phyloP scores from a whole-genome alignment of 2,329 filamentous ascomycete species.

The Fusarium sp. region DNA sequence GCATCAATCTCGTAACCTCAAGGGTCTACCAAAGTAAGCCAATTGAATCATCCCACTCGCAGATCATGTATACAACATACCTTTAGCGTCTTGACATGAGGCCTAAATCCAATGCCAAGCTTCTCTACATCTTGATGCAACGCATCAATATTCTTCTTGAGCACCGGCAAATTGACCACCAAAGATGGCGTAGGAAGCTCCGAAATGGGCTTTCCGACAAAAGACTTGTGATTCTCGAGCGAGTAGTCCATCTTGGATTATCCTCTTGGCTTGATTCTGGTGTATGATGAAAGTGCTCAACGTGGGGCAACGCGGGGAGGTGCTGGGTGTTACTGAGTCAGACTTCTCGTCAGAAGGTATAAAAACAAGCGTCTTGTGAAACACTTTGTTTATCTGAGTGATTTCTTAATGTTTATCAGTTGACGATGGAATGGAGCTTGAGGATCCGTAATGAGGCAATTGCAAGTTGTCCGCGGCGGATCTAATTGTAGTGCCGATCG shows the following conservation, averaged over 20 bases:
- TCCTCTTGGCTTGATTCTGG: neutral
- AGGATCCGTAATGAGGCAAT: neutral
- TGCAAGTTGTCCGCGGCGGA: neutral
- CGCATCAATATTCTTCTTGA: conserved; percentile 52
- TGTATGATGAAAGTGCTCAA: conserved; percentile 6
- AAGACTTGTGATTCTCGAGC: conserved; percentile 48
- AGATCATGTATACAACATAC: conserved; percentile 27
- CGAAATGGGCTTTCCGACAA: conserved; percentile 49
- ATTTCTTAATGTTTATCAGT: neutral
- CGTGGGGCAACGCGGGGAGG: conserved; percentile 7
- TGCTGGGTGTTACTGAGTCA: neutral
- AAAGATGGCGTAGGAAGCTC: conserved; percentile 55
- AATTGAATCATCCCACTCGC: neutral
- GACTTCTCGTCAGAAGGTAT: neutral
- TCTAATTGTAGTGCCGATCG: conserved; percentile 5
- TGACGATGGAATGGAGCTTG: neutral
- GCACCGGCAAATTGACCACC: conserved; percentile 51
- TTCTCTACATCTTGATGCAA: conserved; percentile 54
- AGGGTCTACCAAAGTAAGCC: conserved; percentile 44
- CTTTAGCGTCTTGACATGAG: conserved; percentile 60
- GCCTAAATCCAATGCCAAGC: conserved; percentile 53
- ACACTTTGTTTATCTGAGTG: neutral
- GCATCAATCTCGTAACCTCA: conserved; percentile 55
- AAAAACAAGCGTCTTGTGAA: neutral
- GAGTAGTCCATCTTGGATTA: conserved; percentile 41